Base-by-base conservation (phyloP, 129 eudicot species). In the carrot (Daucus carota) region DNA sequence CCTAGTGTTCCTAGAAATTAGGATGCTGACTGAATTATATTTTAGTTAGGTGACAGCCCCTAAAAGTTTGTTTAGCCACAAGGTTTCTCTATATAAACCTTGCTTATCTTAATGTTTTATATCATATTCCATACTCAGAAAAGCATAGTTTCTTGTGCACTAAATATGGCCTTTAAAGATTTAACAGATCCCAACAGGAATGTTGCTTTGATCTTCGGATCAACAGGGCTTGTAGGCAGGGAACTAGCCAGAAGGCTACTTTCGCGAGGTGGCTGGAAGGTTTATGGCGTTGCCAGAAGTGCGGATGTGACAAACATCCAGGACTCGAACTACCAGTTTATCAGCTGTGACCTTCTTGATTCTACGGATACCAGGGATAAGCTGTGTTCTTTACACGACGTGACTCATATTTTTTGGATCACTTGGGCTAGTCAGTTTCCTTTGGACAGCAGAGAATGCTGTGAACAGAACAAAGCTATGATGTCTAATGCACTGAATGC, bases 391-490 rank as follows among this genome's bases (percentile, higher is more conserved):
- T 81, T 90, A 74, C 73, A 78, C 33, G 96, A 88, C 33, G 88
- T 81, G 72, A 93, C 98, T 57, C 98, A 93, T 81, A 77, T 93
- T 22, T 93, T 88, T 46, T 93, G 98, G 98, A 86, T 93, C 83
- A 90, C 96, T 41, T 93, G 98, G 98, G 95, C 96, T 42, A 88
- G 83, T 77, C 89, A 90, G 57, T 93, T 80, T 75, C 95, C 90
- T 7, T 73, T 92, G n/a, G 96, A 92, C 75, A 92, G 84, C 76
- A 45, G 29, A 16, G 96, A 90, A 76, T 90, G 98, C 69, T 88
- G 80, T 63, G 87, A 93, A 38, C 95, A 90, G 72, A 93, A 93
- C 79, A 88, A 74, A 77, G 78, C 78, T 57, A 93, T 93, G 98
- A 84, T 93, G 94, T 87, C 91, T 3, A 90, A 93, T 78, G 95